These are phyloP conservation scores for Monosporascus sp. DNA, from an alignment of 2,329 filamentous ascomycete species.

Conservation along the genomic window DNA sequence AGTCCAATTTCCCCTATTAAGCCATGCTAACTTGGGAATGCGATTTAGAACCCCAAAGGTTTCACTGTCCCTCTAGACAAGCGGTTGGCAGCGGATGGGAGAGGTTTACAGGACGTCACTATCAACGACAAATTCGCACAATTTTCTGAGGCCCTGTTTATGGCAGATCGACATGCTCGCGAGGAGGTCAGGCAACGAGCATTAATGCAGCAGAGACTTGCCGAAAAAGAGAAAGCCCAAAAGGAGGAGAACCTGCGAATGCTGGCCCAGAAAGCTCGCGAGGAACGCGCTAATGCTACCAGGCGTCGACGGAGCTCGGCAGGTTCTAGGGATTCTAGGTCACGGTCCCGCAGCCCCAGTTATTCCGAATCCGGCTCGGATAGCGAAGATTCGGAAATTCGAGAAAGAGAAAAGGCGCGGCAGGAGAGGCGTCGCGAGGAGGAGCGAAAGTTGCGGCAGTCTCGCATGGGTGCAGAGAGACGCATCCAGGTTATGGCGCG, in stretches of 20 bases:
- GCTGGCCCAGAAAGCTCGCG: slow-evolving; percentile 85
- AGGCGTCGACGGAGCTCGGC: slow-evolving; percentile 39
- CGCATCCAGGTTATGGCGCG: slow-evolving; percentile 88
- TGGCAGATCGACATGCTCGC: slow-evolving; percentile 87
- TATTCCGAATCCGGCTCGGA: slow-evolving; percentile 46
- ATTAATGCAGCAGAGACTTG: slow-evolving; percentile 90
- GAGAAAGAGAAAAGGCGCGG: slow-evolving; percentile 71
- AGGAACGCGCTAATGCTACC: slow-evolving; percentile 60
- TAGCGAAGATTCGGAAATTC: slow-evolving; percentile 64
- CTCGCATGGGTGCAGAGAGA: slow-evolving; percentile 90
- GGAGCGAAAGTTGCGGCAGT: slow-evolving; percentile 86
- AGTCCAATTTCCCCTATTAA: too few species aligned
- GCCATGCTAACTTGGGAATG: background rate
- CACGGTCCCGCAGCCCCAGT: slow-evolving; percentile 47
- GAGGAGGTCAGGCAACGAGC: slow-evolving; percentile 92
- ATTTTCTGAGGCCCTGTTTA: slow-evolving; percentile 89
- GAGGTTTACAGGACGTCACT: slow-evolving; percentile 84
- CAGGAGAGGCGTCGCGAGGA: slow-evolving; percentile 75
- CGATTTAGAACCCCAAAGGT: slow-evolving; percentile 74
- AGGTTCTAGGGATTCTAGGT: slow-evolving; percentile 36
- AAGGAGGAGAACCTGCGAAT: slow-evolving; percentile 89
- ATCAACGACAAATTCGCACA: slow-evolving; percentile 99
- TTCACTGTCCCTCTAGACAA: slow-evolving; percentile 97
- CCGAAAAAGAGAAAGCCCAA: slow-evolving; percentile 91
- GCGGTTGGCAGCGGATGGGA: slow-evolving; percentile 85